Conservation (phyloP, 2,329 filamentous ascomycete genomes). For the Curvularia sp. region DNA sequence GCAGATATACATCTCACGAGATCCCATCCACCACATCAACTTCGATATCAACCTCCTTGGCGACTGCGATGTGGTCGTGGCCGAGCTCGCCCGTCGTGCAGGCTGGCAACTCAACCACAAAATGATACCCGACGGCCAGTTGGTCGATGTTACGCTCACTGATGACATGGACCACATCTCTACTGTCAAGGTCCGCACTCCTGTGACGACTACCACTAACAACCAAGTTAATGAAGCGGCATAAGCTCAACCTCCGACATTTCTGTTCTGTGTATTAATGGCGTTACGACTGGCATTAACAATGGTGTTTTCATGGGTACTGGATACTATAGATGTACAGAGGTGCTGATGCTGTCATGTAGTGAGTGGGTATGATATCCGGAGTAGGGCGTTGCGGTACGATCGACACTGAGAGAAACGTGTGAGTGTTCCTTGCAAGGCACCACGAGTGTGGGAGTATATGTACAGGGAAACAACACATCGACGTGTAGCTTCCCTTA, state of each 20-base stretch:
- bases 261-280: slow-evolving; percentile 16
- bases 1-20: slow-evolving; percentile 87
- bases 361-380: neutral
- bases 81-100: slow-evolving; percentile 81
- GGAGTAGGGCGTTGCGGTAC: slow-evolving; percentile 2
- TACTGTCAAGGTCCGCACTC: slow-evolving; percentile 34
- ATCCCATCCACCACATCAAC: slow-evolving; percentile 84
- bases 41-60: slow-evolving; percentile 98
- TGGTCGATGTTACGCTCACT: slow-evolving; percentile 60
- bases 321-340: neutral
- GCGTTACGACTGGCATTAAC: slow-evolving; percentile 17
- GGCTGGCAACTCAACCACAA: slow-evolving; percentile 83
- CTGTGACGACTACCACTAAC: slow-evolving; percentile 26
- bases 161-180: slow-evolving; percentile 42
- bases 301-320: slow-evolving; percentile 16
- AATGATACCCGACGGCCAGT: slow-evolving; percentile 76
- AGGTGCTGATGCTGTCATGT: neutral
- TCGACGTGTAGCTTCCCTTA: neutral
- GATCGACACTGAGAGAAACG: neutral
- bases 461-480: neutral
- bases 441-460: neutral
- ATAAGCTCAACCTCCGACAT: slow-evolving; percentile 14
- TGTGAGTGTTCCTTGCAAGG: neutral
- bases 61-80: slow-evolving; percentile 89
- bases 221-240: slow-evolving; percentile 18